Evolutionary conservation across 106 monocot genomes (phyloP).

Genomic region (Dendrobium catenatum): DNA sequence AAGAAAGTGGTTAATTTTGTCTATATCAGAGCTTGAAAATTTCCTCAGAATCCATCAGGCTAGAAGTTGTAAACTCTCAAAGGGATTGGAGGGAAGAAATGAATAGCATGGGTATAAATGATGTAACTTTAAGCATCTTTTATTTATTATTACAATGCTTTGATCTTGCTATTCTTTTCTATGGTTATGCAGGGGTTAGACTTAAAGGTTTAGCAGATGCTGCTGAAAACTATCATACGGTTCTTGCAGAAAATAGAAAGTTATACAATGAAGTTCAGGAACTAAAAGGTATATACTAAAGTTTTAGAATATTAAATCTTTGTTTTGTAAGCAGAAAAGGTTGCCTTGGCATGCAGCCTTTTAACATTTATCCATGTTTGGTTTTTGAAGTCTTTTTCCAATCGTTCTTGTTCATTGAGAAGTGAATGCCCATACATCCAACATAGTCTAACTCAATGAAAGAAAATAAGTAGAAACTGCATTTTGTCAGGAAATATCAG

Average conservation of each 20-base stretch:
- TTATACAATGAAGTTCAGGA: conserved; percentile 93
- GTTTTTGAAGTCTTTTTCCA: background rate
- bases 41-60: conserved; percentile 55
- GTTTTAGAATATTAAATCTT: background rate
- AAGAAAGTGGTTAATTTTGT: background rate
- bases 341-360: background rate
- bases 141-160: background rate
- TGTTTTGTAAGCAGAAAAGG: background rate
- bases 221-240: conserved; percentile 83
- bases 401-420: background rate
- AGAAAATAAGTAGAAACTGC: conserved; percentile 1
- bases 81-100: conserved; percentile 63
- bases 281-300: conserved; percentile 67
- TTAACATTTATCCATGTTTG: background rate
- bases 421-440: background rate
- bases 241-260: conserved; percentile 83
- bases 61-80: conserved; percentile 50
- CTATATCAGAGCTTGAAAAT: conserved; percentile 51
- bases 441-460: background rate
- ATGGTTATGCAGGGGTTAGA: conserved; percentile 43
- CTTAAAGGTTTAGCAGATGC: conserved; percentile 84
- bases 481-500: conserved; percentile 75
- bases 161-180: background rate
- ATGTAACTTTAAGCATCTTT: background rate
- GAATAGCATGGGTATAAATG: conserved; percentile 45